A percentile compares a stretch with the other conserved stretches of the same genome.
Evolutionary conservation across 2,329 filamentous ascomycete genomes (phyloP).

Genomic region (Stachybotrys chartarum): DNA sequence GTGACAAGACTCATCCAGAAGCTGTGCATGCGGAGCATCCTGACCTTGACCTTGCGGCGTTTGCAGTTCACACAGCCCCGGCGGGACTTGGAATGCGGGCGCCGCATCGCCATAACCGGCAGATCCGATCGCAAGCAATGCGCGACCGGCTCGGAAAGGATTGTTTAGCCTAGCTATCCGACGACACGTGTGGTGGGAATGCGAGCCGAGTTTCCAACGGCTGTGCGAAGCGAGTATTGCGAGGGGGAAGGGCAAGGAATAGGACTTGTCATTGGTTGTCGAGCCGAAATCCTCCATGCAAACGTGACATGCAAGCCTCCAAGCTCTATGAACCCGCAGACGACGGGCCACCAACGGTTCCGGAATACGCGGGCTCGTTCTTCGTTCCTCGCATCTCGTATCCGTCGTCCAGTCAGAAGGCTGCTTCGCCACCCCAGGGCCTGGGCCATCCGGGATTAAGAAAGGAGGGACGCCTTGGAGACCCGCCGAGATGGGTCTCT

Average conservation of each 20-base stretch:
- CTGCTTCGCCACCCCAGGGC: not conserved
- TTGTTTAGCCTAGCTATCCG: not conserved
- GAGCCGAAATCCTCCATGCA: not conserved
- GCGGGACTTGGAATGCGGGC: slow-evolving; percentile 23
- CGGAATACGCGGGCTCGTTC: not conserved
- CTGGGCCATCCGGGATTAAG: not conserved
- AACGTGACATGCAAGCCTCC: not conserved
- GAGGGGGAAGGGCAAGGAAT: not conserved
- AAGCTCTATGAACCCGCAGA: not conserved
- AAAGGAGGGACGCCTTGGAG: not conserved
- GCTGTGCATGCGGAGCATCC: not conserved
- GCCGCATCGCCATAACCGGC: not conserved
- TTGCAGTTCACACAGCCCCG: slow-evolving; percentile 23
- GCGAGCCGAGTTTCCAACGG: not conserved
- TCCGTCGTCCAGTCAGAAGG: not conserved
- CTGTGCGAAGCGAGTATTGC: not conserved
- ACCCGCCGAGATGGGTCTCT: not conserved
- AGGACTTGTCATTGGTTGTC: not conserved
- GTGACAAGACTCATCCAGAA: not conserved
- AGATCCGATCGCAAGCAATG: not conserved
- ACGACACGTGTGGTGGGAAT: not conserved
- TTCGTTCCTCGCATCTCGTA: not conserved
- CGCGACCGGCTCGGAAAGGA: not conserved
- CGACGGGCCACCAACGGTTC: not conserved
- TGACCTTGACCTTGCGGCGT: slow-evolving; percentile 24